Evolutionary conservation across 2,329 filamentous ascomycete genomes (phyloP), one percentile per base, ranked within the genome.

Genomic region (Scedosporium minutisporum): DNA sequence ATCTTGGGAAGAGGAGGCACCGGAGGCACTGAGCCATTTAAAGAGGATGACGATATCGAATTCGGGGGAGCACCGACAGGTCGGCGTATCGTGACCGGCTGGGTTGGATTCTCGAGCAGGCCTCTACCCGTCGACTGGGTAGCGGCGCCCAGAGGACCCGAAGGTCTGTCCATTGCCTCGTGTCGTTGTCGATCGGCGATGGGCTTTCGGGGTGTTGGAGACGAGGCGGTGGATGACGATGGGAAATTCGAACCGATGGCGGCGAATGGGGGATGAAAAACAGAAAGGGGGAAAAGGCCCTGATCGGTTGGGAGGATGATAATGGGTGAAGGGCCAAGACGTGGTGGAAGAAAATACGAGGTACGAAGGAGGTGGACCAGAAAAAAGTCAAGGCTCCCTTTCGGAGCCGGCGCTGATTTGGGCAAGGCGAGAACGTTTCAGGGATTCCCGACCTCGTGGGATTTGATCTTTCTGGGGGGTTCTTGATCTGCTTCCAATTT

Each of bases 1-100:
- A 81, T 68, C 58, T 69, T 75, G 42, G 80, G 77, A 60, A 81
- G 78, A 27, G 81, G 79, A 18, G 77, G 77, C 44, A 77, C 75
- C 46, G 75, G 77, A 4, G 73, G 76, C 27, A 42, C 65, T 25
- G 21, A 58, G 53, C 48, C 63, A 58, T 51, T 44, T 41, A 25
- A 42, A 42, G 23, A 55, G 25, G 46, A 62, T 25, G 72, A 75
- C 63, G 71, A 71, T 65, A 71, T 72, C 60, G 75, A 75, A 65
- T 78, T 78, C 61, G 75, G 72, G 65, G 74, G 69, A 63, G 75
- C 68, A 63, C 73, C 66, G 65, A 73, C 53, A 59, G 74, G 76
- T 66, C 75, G 76, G 65, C 71, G 62, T 62, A 62, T 65, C 57
- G 60, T 65, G 18, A 65, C 57, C 14, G 63, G 73, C 59, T 72